These are phyloP conservation scores for Collariella sp. DNA, from an alignment of 495 filamentous ascomycete genomes.

Conservation along the genomic window DNA sequence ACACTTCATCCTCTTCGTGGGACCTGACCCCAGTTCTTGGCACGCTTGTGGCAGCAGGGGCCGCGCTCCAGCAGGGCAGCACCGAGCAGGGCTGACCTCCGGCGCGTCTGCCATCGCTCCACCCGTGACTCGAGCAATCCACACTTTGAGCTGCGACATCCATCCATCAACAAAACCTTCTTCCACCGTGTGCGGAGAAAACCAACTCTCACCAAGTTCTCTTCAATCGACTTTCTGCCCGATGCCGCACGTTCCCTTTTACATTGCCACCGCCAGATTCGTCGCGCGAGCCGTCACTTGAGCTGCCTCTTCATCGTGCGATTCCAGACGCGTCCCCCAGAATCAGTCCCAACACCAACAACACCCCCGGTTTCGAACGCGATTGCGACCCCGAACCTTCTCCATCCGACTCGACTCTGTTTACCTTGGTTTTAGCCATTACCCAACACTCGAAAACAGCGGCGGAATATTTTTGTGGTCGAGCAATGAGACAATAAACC, in stretches of 20 bases:
- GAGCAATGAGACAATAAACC: slow-evolving; percentile 1
- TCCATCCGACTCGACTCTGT: background rate
- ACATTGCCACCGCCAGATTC: background rate
- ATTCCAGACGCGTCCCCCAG: slow-evolving; percentile 10
- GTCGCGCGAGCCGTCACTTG: background rate
- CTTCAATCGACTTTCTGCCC: background rate
- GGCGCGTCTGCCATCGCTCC: background rate
- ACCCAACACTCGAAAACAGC: background rate
- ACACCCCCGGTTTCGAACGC: background rate
- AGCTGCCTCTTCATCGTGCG: slow-evolving; percentile 10
- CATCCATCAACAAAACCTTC: background rate
- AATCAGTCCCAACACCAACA: background rate
- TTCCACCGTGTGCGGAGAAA: background rate
- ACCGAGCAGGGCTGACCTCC: no score
- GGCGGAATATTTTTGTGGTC: background rate
- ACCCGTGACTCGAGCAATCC: background rate
- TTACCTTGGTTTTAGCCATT: background rate
- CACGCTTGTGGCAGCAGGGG: background rate
- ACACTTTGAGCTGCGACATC: background rate
- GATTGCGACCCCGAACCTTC: background rate
- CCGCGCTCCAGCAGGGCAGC: background rate
- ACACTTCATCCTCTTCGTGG: no score
- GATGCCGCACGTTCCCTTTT: background rate
- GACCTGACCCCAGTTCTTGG: background rate
- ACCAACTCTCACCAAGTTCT: background rate